phyloP scores from a whole-genome alignment of 495 filamentous ascomycete genomes.

The Copromyces sp. region DNA sequence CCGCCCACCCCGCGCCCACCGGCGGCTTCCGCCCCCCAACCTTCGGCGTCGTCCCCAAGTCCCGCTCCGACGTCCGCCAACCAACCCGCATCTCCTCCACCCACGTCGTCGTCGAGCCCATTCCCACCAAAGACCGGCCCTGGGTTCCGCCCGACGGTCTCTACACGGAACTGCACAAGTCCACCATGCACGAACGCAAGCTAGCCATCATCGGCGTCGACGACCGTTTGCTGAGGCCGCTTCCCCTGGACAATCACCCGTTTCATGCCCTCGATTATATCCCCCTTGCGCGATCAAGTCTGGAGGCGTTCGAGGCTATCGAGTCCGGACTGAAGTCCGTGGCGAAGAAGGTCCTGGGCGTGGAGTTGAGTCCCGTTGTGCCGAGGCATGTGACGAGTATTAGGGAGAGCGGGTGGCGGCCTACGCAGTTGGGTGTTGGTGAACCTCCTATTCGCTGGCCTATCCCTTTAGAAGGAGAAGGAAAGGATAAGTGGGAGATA shows the following conservation, averaged over 20 bases:
- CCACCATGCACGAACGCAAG: not conserved
- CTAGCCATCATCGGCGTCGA: not conserved
- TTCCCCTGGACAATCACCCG: not conserved
- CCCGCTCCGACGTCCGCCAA: not conserved
- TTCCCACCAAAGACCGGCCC: not conserved
- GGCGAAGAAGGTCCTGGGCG: not conserved
- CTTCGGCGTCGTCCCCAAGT: not conserved
- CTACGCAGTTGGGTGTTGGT: constrained; percentile 7
- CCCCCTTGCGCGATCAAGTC: not conserved
- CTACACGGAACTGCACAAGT: not conserved
- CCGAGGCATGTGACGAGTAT: not conserved
- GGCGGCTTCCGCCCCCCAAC: not conserved
- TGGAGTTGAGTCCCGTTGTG: not conserved
- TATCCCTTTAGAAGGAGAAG: not conserved
- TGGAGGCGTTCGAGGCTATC: not conserved
- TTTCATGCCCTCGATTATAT: not conserved
- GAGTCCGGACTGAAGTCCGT: not conserved
- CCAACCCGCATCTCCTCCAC: not conserved
- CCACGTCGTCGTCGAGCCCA: not conserved
- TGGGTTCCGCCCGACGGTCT: not conserved
- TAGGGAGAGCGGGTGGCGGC: constrained; percentile 2
- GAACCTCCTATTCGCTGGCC: not conserved
- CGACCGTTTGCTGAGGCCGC: not conserved
- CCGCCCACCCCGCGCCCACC: not conserved
- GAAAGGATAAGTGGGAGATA: not conserved